Base-by-base conservation (phyloP, 768 basidiomycete genomes). In the Melanogaster broomeanus region DNA sequence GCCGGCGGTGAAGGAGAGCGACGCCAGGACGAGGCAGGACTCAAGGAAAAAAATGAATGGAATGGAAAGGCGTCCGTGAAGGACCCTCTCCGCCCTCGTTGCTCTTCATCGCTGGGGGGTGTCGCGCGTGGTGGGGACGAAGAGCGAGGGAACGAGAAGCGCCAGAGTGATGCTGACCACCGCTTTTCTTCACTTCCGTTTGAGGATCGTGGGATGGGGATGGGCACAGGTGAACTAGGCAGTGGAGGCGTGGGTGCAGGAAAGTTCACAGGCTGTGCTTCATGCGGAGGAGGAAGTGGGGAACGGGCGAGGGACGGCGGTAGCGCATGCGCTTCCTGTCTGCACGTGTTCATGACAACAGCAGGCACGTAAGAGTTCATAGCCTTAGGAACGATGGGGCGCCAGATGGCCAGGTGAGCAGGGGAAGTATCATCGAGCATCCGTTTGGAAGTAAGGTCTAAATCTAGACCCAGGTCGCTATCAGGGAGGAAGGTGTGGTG, bases 61-160 rank as follows among this genome's bases (percentile, higher is more conserved):
- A 71, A 79, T 62, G 73, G 78, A 68, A 79, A 80, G 70, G 72
- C 78, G 69, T 68, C 67, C 16, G 67, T 69, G 24, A 69, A 49
- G 21, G 67, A 69, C 22, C 67, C 69, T 51, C 65, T 49, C 24
- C 67, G 53, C 33, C 59, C 63, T 42, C 67, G 61, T 13, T 53
- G 56, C n/a, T 56, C 63, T 31, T 61, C 67, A 21, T 65, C 67
- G 13, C 51, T 51, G 40, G 48, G 34, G 3, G 59, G 62, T 19
- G 64, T 55, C 28, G 60, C 56, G 34, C 69, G 69, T 41, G 61
- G 59, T 4, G 69, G 63, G 13, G 67, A 53, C 2, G 67, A 61
- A 4, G 56, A 45, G 42, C 67, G 69, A 16, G 67, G 69, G 49
- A 69, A 69, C 13, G 67, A 71, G 63, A 69, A 69, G 15, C 65